Evolutionary conservation across 805 yeast genomes (phyloP).

Genomic region (Myxozyma monticola): DNA sequence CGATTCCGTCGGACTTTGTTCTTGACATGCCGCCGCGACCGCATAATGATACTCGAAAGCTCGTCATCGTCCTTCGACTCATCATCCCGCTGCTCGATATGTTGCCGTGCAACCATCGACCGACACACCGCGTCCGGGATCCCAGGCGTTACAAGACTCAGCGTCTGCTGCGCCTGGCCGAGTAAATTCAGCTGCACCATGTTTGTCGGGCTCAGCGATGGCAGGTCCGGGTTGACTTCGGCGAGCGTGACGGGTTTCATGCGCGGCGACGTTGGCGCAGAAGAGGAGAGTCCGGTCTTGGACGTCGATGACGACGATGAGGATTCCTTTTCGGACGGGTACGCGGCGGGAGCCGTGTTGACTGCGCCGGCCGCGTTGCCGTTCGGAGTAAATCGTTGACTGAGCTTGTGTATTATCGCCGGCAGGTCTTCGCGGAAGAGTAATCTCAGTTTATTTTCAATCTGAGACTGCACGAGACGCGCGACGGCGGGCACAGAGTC

Average conservation of each 20-base stretch:
- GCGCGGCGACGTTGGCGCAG: conserved; percentile 29
- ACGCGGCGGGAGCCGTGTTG: conserved; percentile 3
- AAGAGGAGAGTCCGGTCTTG: conserved; percentile 29
- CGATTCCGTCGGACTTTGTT: conserved; percentile 22
- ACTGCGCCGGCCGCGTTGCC: conserved; percentile 29
- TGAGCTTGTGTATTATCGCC: conserved; percentile 70
- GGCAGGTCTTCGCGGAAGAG: conserved; percentile 84
- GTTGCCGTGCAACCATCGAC: conserved; percentile 39
- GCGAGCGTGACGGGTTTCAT: conserved; percentile 47
- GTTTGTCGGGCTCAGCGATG: conserved; percentile 66
- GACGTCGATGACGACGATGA: conserved; percentile 27
- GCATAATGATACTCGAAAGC: conserved; percentile 23
- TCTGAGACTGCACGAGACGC: conserved; percentile 76
- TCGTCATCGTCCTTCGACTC: conserved; percentile 29
- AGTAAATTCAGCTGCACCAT: conserved; percentile 67
- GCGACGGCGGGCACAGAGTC: conserved; percentile 82
- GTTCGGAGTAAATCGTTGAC: conserved; percentile 61
- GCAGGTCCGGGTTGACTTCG: conserved; percentile 57
- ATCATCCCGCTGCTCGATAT: conserved; percentile 15
- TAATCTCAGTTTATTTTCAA: conserved; percentile 76
- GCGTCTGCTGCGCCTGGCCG: conserved; percentile 73
- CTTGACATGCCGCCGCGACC: conserved; percentile 26
- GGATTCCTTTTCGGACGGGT: conserved; percentile 19
- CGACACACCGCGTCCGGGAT: conserved; percentile 61
- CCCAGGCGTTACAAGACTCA: conserved; percentile 64